Evolutionary conservation across 208 protist genomes (phyloP), one percentile per base, ranked within the genome.

Genomic region (Leishmania martiniquensis): DNA sequence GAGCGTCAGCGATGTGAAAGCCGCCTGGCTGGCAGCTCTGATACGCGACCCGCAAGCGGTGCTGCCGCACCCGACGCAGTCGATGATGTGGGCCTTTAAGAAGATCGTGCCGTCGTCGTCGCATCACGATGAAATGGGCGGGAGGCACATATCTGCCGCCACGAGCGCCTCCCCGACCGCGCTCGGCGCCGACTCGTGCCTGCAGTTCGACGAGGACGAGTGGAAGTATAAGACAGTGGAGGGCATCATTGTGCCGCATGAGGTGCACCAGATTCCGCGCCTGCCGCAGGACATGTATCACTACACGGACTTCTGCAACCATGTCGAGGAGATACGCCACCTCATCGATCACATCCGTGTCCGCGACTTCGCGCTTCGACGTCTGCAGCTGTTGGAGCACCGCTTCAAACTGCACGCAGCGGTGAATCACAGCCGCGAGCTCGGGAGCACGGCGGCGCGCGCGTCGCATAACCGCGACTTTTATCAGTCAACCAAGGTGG

Each of bases 401-500:
- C 91, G 91, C 72, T 99, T 98, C 80, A 88, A 93, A 37, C 87
- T 99, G 34, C 97, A 99, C 76, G 84, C 90, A 9, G 93, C 97
- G 1, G 89, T 99, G 29, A 99, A 99, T 83, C 87, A 95, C 68
- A 91, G 87, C 65, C 78, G 88, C 13, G 92, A 97, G 84, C 92
- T 93, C 15, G 91, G 91, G 54, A 93, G 84, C 49, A 93, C 89
- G 2, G 87, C 93, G 2, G 87, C 85, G 34, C 91, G 91, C 57
- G 91, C 94, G 32, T 96, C 91, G 65, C 88, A 97, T 60, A 95
- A 98, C 78, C 90, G 94, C 66, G 97, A 99, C 81, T 98, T 99
- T 72, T 99, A 98, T 79, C 95, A 98, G 71, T 93, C 98, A 1
- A 92, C 91, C 20, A 99, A 99, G 75, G 97, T 99, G n/a, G 98